Evolutionary conservation across 1,284 basidiomycete species (phyloP), one percentile per base, ranked within the genome.

Genomic region (Ustilago tritici): DNA sequence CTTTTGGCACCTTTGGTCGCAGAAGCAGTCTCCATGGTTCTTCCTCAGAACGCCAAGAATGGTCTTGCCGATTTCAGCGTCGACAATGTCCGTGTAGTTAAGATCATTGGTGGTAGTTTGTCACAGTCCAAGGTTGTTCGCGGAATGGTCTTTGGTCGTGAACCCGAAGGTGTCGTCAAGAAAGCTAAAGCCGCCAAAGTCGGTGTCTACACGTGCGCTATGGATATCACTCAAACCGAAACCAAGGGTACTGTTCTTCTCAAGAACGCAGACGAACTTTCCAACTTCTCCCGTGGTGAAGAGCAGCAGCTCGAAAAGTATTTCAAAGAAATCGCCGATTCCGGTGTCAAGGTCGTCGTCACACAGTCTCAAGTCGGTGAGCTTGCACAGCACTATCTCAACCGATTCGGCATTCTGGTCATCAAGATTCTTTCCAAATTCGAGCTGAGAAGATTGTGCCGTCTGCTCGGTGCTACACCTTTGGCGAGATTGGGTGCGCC

Each of bases 391-490:
- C 97, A 99, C 88, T 99, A 97, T 89, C 92, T 98, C 84, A 94
- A 99, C 89, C 91, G 96, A 61, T 90, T 93, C 88, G 90, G 91
- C 87, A 95, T 99, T 87, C 92, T 94, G 79, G 95, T 98, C 80
- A 91, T 99, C 88, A 98, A 98, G 88, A 93, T 99, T 38, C 90
- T 97, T 69, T 98, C 95, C 86, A 99, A 99, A 87, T 99, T 99
- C 87, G 96, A 99, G 78, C 91, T 99, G 19, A 92, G 95, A 56
- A 90, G 97, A 4, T 89, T 98, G 38, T 97, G 95, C 87, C 92
- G 95, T 69, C 95, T 99, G 79, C 93, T 96, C 70, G 94, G 95
- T 71, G 97, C 97, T 11, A 98, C 95, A 1, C 95, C 97, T 4
- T 91, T 99, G 56, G 96, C 97, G 5, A 92, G 97, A 53, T 90